Evolutionary conservation across 2,329 filamentous ascomycete species (phyloP), one percentile per base, ranked within the genome.

Genomic region (Calonectria hawksworthii): DNA sequence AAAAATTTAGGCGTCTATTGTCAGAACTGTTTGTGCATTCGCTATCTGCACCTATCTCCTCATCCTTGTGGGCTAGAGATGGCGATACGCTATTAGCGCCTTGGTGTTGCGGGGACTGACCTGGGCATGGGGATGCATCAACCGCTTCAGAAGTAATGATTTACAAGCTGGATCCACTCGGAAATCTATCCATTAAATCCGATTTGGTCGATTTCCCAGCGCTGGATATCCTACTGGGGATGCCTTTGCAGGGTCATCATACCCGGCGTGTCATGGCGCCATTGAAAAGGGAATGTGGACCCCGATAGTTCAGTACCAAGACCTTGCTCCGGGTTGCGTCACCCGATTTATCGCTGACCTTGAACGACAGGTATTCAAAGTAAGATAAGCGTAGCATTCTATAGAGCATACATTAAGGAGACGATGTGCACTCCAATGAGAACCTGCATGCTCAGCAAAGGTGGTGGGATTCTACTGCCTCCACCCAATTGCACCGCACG

Each of bases 261-360:
- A 47, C 9, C 44, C 44, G 44, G n/a, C n/a, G n/a, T 47, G 7
- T 23, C 1, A 47, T 13, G n/a, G n/a, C 21, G 44, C 7, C 18
- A 23, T n/a, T 36, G 63, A 26, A 51, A 72, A 23, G 8, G 50
- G 70, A 59, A 72, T 66, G 70, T 72, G 70, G 70, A 51, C 70
- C 63, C 70, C 69, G 69, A 66, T 16, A 32, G 28, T 21, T 50
- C 41, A 38, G 30, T 7, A n/a, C 26, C 32, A 26, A n/a, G n/a
- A 26, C 34, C 68, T n/a, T 28, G 23, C n/a, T 18, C n/a, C 26
- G 26, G 50, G 26, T 52, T 10, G 47, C 6, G 18, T 41, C 34
- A 59, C 10, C 21, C 26, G 34, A 44, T 44, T 16, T 44, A 70
- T 70, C 23, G n/a, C 50, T 59, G 28, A 56, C 28, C 50, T 32